Evolutionary conservation across 495 filamentous ascomycete genomes (phyloP), one percentile per base, ranked within the genome.

Genomic region (Aspergillus carlsbadensis): DNA sequence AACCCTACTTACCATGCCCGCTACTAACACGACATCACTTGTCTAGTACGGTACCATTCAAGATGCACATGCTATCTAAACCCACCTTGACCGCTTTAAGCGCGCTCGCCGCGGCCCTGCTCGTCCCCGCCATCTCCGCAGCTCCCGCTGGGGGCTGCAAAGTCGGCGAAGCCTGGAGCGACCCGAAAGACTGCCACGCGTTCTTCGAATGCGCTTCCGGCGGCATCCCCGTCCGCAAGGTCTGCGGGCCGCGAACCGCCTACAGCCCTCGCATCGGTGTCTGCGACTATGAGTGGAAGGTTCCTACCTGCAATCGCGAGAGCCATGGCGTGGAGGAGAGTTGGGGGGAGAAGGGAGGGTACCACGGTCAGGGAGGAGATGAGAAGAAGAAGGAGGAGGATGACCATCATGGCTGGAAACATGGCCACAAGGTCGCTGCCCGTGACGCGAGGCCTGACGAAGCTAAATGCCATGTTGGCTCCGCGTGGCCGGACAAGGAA

Each of bases 251-350:
- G 22, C 6, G 22, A 2, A 46, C 43, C 22, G 43, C 43, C 1
- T 46, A 46, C 17, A 46, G 24, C 13, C 22, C 43, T 1, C 20
- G n/a, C 13, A 21, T 46, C 11, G 43, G 43, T 22, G 43, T 29
- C 6, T 46, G 43, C 22, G 43, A 46, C 24, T 46, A 29, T 29
- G 43, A 46, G 43, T 46, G 43, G 43, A 46, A 31, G 43, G 43
- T 46, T 7, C 11, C 6, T 3, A 15, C 43, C 31, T 46, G 43
- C 10, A 6, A 21, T 18, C 7, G 39, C 33, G 13, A 35, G 33
- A n/a, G n/a, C n/a, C n/a, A n/a, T n/a, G n/a, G n/a, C n/a, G n/a
- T n/a, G n/a, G n/a, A n/a, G n/a, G n/a, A n/a, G n/a, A n/a, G n/a
- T n/a, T n/a, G n/a, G n/a, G n/a, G n/a, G n/a, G n/a, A n/a, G n/a